These are phyloP conservation scores for Alternaria brassicicola DNA, from an alignment of 2,329 filamentous ascomycete genomes.

Conservation along the genomic window DNA sequence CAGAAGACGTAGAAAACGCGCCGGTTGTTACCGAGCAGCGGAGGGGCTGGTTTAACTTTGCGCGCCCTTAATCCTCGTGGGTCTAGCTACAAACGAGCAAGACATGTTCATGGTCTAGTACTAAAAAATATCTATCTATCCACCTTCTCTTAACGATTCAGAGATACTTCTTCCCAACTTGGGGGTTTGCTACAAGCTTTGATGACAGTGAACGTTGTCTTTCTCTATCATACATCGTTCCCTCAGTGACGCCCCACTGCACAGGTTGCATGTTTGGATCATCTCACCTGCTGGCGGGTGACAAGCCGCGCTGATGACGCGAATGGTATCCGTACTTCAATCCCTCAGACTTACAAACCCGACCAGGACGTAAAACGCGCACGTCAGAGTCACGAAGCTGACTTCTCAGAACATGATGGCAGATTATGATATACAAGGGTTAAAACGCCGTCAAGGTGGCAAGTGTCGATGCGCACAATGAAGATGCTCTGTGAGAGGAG, in stretches of 20 bases:
- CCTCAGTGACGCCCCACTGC: slow-evolving; percentile 26
- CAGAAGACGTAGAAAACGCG: neutral
- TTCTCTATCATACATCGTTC: neutral
- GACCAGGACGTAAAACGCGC: neutral
- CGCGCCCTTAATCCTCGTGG: neutral
- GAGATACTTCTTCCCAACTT: slow-evolving; percentile 4
- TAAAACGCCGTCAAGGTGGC: neutral
- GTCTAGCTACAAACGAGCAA: neutral
- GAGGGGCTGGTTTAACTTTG: neutral
- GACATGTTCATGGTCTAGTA: neutral
- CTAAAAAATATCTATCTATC: neutral
- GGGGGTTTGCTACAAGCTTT: slow-evolving; percentile 1
- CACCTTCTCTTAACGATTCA: neutral
- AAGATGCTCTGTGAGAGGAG: neutral
- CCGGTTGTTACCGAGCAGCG: neutral
- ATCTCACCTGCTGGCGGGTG: slow-evolving; percentile 19
- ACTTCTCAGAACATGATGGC: neutral
- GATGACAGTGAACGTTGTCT: neutral
- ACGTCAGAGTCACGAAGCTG: neutral
- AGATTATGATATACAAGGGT: neutral
- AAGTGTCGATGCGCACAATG: neutral
- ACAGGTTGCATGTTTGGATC: slow-evolving; percentile 20
- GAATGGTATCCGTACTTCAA: slow-evolving; percentile 72
- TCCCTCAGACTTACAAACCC: slow-evolving; percentile 55
- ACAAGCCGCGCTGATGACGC: slow-evolving; percentile 31